Evolutionary conservation across 2,329 filamentous ascomycete genomes (phyloP), one percentile per base, ranked within the genome.

Genomic region (Coccinonectria pachysandricola): DNA sequence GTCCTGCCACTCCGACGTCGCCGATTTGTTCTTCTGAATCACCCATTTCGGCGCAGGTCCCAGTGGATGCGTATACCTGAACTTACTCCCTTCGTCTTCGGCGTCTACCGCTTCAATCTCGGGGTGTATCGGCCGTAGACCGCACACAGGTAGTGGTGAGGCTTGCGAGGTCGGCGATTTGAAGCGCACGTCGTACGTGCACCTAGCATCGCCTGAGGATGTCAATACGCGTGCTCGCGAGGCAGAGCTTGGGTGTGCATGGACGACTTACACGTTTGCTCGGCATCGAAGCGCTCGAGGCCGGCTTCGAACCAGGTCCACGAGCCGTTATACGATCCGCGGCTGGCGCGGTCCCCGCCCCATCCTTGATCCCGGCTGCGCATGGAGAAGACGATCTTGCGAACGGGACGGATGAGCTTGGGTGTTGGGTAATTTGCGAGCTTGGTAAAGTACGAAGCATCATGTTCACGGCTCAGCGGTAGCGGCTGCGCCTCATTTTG

Each of bases 281-380:
- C 40, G 12, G 54, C 54, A 22, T 67, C 64, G 24, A 71, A 66
- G 4, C 60, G 59, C 48, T 79, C 74, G 10, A 75, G 45, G 0
- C 74, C 74, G 10, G 62, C 70, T 29, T 77, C 73, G 32, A 77
- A 76, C 74, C 74, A 79, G 0, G 73, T 73, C 51, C 54, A 74
- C 0, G 73, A 70, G 3, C 49, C 54, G 0, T 45, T 36, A 28
- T 63, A 76, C 2, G 59, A 59, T 3, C 57, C 57, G 3, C 42
- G 43, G 20, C 49, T 36, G 3, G 21, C 35, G 0, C 0, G 2
- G 0, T 49, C 34, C 9, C 60, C 56, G 16, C 62, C 59, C 61
- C 62, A 74, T 4, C 74, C 75, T 37, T 79, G 75, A 35, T 79
- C 75, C 24, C 50, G 57, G 43, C 68, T 71, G 8, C 48, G 49